Evolutionary conservation across 495 filamentous ascomycete genomes (phyloP).

Genomic region (Hypoxylon subgilvum): DNA sequence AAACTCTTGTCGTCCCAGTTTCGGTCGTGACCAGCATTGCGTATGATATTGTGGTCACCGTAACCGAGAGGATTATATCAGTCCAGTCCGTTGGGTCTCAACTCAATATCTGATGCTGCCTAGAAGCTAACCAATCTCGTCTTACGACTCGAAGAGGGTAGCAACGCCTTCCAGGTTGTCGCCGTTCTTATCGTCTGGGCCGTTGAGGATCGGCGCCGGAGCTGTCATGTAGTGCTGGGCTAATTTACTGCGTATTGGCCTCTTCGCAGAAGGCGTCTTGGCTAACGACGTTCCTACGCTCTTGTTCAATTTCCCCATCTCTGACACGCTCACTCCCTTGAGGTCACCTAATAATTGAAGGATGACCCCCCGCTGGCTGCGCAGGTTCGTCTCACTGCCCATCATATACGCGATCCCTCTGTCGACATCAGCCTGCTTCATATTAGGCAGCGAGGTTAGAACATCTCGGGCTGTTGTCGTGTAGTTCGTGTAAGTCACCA

Average conservation of each 20-base stretch:
- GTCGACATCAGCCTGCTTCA: conserved; percentile 65
- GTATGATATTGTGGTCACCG: no score
- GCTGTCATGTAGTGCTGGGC: conserved; percentile 62
- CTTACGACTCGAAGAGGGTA: conserved; percentile 40
- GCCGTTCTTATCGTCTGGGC: conserved; percentile 11
- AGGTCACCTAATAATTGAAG: conserved; percentile 86
- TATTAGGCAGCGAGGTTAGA: conserved; percentile 59
- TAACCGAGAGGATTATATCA: no score
- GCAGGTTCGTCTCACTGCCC: conserved; percentile 56
- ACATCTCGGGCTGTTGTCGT: conserved; percentile 66
- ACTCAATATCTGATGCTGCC: no score
- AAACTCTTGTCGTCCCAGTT: no score
- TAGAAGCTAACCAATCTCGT: background rate
- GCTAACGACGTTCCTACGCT: conserved; percentile 35
- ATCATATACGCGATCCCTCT: conserved; percentile 62
- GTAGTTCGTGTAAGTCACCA: conserved; percentile 70
- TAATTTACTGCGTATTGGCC: conserved; percentile 58
- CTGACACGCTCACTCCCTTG: conserved; percentile 86
- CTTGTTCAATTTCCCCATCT: conserved; percentile 80
- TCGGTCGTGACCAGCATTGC: no score
- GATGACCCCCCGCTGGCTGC: conserved; percentile 81
- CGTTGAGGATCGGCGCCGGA: conserved; percentile 15
- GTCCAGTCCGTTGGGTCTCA: no score
- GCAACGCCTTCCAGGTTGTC: conserved; percentile 42
- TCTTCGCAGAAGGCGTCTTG: conserved; percentile 36